Evolutionary conservation across 176 grass and related monocot species (phyloP).

Genomic region (Rhynchospora breviuscula): DNA sequence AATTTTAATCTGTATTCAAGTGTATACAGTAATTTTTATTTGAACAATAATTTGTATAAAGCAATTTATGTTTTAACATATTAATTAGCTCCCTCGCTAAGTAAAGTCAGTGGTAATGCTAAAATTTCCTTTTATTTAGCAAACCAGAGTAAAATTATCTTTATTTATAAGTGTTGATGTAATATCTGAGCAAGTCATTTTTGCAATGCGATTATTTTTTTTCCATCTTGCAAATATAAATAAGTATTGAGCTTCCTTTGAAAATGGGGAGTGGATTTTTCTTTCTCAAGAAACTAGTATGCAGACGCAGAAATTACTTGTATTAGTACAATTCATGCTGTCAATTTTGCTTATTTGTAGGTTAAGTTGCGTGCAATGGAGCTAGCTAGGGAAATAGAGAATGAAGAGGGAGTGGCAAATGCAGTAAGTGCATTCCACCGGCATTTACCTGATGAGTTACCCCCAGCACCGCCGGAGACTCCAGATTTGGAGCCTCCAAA

Average conservation of each 20-base stretch:
- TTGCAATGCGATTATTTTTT: background rate
- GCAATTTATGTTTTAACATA: background rate
- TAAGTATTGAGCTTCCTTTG: background rate
- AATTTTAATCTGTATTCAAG: background rate
- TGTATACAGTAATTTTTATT: background rate
- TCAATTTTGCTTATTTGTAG: constrained; percentile 27
- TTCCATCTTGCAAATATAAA: background rate
- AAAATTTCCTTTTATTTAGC: background rate
- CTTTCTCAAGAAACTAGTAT: background rate
- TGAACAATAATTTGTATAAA: background rate
- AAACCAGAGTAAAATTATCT: background rate
- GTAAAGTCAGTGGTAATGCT: background rate
- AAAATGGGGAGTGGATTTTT: background rate
- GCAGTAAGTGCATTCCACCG: constrained; percentile 79
- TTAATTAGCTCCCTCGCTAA: background rate
- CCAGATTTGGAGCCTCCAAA: constrained; percentile 41
- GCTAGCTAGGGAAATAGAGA: constrained; percentile 68
- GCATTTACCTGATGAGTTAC: constrained; percentile 62
- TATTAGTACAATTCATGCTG: constrained; percentile 12
- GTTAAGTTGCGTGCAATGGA: constrained; percentile 71
- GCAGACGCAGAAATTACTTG: background rate
- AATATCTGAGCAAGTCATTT: background rate
- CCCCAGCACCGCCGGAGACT: constrained; percentile 18
- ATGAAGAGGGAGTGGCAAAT: constrained; percentile 81
- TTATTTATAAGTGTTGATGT: background rate